A percentile compares a stretch with the other conserved stretches of the same genome.
phyloP scores from a whole-genome alignment of 1,284 basidiomycete genomes.

The Rhodotorula sp. region DNA sequence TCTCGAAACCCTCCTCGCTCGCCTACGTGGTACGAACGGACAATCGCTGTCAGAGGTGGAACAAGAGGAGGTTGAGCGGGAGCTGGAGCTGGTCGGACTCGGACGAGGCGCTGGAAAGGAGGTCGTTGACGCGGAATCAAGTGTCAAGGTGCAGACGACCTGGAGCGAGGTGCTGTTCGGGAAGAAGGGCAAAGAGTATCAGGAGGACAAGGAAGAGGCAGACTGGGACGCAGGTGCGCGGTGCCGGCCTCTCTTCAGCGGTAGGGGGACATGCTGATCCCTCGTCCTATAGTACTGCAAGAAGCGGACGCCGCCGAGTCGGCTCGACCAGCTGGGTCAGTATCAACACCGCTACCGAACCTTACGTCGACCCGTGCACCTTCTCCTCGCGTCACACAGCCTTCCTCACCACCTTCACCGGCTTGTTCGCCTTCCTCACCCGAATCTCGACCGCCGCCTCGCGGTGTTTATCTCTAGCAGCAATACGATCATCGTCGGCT shows the following conservation, averaged over 20 bases:
- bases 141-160: constrained; percentile 18
- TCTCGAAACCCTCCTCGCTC: constrained; percentile 23
- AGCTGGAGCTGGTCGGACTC: constrained; percentile 38
- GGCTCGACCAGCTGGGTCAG: no score
- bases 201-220: constrained; percentile 34
- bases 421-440: no score
- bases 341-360: no score
- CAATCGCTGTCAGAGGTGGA: background rate
- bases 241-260: no score
- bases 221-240: constrained; percentile 41
- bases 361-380: no score
- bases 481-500: no score
- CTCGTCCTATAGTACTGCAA: background rate
- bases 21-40: background rate
- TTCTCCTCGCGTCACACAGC: no score
- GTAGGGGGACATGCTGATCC: background rate
- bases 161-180: constrained; percentile 44
- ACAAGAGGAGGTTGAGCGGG: constrained; percentile 26
- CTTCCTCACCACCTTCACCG: no score
- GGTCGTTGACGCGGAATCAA: constrained; percentile 16
- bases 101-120: constrained; percentile 29
- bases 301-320: no score
- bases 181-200: constrained; percentile 35
- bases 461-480: no score
- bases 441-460: no score